Percentiles rank a stretch among this genome's conserved stretches.
Conservation (phyloP, 1,139 yeast genomes). For the Saccharomyces hybrid region DNA sequence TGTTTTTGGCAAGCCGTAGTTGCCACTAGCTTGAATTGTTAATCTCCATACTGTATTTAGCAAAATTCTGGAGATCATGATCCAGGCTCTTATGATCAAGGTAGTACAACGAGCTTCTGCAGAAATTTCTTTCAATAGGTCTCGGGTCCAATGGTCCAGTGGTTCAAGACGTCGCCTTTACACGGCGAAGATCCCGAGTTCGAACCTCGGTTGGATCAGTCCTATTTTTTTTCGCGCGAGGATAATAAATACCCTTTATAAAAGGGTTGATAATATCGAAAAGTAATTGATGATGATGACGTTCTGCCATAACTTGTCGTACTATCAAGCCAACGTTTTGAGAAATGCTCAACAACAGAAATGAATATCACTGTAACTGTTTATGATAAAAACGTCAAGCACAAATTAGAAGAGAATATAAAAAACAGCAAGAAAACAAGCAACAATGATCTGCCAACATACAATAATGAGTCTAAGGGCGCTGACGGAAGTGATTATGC, state of each 20-base stretch:
- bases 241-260: not conserved
- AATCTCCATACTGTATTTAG: not conserved
- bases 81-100: not conserved
- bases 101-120: constrained; percentile 1
- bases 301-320: not conserved
- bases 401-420: not conserved
- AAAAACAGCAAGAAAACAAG: not conserved
- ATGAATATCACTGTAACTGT: constrained; percentile 9
- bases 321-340: not conserved
- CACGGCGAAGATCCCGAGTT: constrained; percentile 37
- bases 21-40: not conserved
- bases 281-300: not conserved
- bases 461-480: constrained; percentile 4
- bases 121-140: not conserved
- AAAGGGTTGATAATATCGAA: not conserved
- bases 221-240: not conserved
- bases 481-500: constrained; percentile 12
- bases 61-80: not conserved
- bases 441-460: constrained; percentile 3
- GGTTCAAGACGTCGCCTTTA: constrained; percentile 36
- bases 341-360: constrained; percentile 7
- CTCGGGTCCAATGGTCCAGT: constrained; percentile 25
- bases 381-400: constrained; percentile 15
- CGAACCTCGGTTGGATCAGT: constrained; percentile 34
- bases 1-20: not conserved